phyloP scores from a whole-genome alignment of 2,329 filamentous ascomycete genomes.

The Phyllosticta citribraziliensis region DNA sequence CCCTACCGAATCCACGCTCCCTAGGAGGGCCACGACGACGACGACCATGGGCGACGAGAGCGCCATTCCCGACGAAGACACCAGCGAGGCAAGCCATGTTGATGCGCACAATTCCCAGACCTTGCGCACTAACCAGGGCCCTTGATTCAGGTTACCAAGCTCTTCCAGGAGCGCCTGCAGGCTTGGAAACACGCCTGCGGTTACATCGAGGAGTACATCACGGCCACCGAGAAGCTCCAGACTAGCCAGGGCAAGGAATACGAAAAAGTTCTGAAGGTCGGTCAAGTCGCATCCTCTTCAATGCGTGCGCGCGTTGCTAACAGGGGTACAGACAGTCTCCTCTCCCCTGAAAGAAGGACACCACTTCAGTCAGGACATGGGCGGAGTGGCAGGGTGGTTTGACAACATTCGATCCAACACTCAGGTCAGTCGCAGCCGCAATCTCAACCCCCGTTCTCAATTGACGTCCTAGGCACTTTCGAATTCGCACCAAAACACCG shows the following conservation, averaged over 20 bases:
- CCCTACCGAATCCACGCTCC: conserved; percentile 22
- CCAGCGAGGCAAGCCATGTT: conserved; percentile 28
- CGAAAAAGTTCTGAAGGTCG: conserved; percentile 80
- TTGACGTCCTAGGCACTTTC: conserved; percentile 54
- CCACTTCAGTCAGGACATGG: conserved; percentile 86
- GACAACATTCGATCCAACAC: conserved; percentile 92
- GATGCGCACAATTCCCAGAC: background rate
- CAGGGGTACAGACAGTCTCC: conserved; percentile 57
- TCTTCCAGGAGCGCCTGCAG: conserved; percentile 78
- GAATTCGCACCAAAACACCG: conserved; percentile 83
- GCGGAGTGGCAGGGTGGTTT: conserved; percentile 80
- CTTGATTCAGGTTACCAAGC: conserved; percentile 33
- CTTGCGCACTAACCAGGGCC: background rate
- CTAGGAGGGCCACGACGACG: conserved; percentile 18
- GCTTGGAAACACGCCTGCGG: conserved; percentile 94
- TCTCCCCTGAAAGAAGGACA: conserved; percentile 79
- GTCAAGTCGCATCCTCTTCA: conserved; percentile 7
- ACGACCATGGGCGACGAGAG: conserved; percentile 32
- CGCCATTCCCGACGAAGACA: conserved; percentile 40
- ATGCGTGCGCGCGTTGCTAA: background rate
- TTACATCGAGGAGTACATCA: conserved; percentile 85
- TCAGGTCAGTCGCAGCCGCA: conserved; percentile 39
- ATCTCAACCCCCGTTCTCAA: background rate
- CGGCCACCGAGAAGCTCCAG: conserved; percentile 76
- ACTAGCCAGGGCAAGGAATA: conserved; percentile 85